Base-by-base conservation (phyloP, 2,329 filamentous ascomycete species). In the Pseudocercospora fijiensis region DNA sequence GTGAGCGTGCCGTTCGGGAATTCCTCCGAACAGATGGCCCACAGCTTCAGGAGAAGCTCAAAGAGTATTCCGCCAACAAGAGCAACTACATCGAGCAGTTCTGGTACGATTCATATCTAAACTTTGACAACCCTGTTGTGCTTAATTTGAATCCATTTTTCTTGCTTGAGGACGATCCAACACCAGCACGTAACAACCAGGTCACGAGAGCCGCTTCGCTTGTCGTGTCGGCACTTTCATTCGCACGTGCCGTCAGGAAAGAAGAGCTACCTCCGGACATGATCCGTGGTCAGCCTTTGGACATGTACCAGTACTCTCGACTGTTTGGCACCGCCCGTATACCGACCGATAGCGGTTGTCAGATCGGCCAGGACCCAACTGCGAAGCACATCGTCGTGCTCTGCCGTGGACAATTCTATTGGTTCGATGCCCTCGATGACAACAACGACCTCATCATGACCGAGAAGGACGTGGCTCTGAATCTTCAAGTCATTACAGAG, bases 71-170 rank as follows among this genome's bases (percentile, higher is more conserved):
- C 8, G 88, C 87, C 56, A 92, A 90, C 51, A 94, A 93, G 79
- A 91, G 91, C 41, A 98, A 94, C 78, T 99, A 97, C 75, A 98
- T 99, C 72, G 95, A 98, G 76, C 95, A 99, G 73, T 99, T 99
- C 72, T 99, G 94, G 95, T 98, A 98, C 76, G 95, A 99, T 77
- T 98, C 95, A 28, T 99, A 98, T 75, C 84, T 99, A 67, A 98
- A 98, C 79, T 99, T 90, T 75, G 95, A 98, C 76, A 98, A 97
- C 74, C 93, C 95, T 0, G 95, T 99, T 45, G 95, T 99, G 45
- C 85, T 99, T 70, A 98, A 99, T 78, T 81, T 99, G 68, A 99
- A 99, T 74, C 95, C 95, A 0, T 99, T 99, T 80, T 99, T 99
- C 81, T 82, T 99, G 62, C 84, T 99, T 58, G 95, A 97, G 78